Base-by-base conservation (phyloP, 2,329 filamentous ascomycete genomes). In the Penicillium freii region DNA sequence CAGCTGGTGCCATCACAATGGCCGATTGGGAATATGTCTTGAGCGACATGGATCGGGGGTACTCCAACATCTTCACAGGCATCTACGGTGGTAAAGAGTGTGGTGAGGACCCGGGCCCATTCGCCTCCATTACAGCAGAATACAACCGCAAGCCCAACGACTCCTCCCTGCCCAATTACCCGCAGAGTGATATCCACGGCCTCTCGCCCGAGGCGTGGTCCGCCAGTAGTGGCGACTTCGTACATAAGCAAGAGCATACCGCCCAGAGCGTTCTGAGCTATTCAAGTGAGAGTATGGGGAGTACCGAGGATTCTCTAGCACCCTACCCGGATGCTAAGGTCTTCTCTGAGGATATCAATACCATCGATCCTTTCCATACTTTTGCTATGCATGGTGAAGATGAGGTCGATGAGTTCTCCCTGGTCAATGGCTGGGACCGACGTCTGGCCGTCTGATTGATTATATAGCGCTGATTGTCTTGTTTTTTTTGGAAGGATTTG, bases 11-110 rank as follows among this genome's bases (percentile, higher is more conserved):
- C 2, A 81, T 87, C 13, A 86, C 86, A 0, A 77, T 86, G 9
- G 80, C 85, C 0, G 90, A 94, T 66, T 96, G 91, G 92, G 91
- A 96, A 72, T 85, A 87, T 1, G 81, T 96, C 0, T 81, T 96
- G 2, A 87, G 88, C 4, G 88, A 87, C 23, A 86, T 96, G 71
- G 91, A 96, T 66, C 87, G 87, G 36, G 90, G 90, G 0, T 83
- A 88, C 62, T 85, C 87, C 53, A 95, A 93, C 69, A 88, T 95
- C n/a, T 94, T 80, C 58, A 80, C 78, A 21, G 76, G 75, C 4
- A 75, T 81, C n/a, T 80, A 81, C 49, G 76, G 73, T 13, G 76
- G 70, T 39, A 78, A 71, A 62, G 75, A 77, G 59, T 73, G 70
- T 43, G 69, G 73, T 38, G 69, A 74, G 58, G 71, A 73, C 49